A percentile compares a stretch with the other conserved stretches of the same genome.
These are phyloP conservation scores for Amanita molliuscula DNA, from an alignment of 768 basidiomycete genomes.

Conservation along the genomic window DNA sequence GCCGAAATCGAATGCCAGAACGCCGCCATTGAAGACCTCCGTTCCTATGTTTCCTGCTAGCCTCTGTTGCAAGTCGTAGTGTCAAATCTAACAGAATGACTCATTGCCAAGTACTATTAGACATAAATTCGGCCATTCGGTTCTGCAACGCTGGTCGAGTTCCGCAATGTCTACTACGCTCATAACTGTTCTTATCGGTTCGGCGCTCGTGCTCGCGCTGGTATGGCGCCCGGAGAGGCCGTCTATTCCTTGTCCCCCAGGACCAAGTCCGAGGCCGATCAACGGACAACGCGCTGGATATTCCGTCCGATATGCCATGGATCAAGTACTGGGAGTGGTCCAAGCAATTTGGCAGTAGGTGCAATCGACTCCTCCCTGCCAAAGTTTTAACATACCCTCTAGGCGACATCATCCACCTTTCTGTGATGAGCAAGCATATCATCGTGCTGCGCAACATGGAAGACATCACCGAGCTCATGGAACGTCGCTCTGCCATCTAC, in stretches of 20 bases:
- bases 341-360: background rate
- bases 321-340: background rate
- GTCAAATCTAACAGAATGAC: too few relatives aligned
- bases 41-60: too few relatives aligned
- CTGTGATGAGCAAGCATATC: background rate
- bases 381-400: background rate
- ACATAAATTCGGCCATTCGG: too few relatives aligned
- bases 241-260: background rate
- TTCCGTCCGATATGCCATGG: background rate
- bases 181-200: background rate
- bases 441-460: slow-evolving; percentile 6
- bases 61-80: too few relatives aligned
- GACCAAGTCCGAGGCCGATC: background rate
- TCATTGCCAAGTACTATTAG: too few relatives aligned
- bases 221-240: background rate
- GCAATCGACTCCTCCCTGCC: background rate
- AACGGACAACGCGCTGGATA: background rate
- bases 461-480: slow-evolving; percentile 7
- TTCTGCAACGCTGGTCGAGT: too few relatives aligned
- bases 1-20: too few relatives aligned
- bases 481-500: slow-evolving; percentile 9
- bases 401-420: slow-evolving; percentile 6
- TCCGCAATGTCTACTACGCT: too few relatives aligned
- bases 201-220: background rate
- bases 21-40: too few relatives aligned